Evolutionary conservation across 148 eudicot genomes (phyloP), one percentile per base, ranked within the genome.

Genomic region (Fagopyrum esculentum): DNA sequence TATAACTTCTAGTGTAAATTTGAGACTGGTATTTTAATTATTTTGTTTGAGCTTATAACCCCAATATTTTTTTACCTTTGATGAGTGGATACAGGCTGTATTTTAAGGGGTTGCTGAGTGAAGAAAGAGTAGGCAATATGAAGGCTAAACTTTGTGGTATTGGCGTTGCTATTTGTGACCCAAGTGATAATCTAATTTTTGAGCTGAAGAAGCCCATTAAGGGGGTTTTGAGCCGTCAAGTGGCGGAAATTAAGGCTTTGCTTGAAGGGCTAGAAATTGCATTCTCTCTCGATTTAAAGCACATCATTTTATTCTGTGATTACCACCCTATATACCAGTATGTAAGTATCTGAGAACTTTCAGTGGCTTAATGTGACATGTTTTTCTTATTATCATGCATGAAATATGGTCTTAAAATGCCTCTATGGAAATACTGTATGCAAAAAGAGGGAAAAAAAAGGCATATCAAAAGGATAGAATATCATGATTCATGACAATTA

Each of bases 131-230:
- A 46, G 72, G 69, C 43, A 79, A 47, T 48, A 69, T 13, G 13
- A 77, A 73, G 74, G 74, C 44, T 49, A 63, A 44, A 70, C 22
- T 87, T 16, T 72, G 80, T 29, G 95, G 89, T 51, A 86, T 90
- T 74, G 92, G 95, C 2, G 82, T 90, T 45, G 90, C 92, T 35
- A 87, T 88, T 55, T 88, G 89, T 76, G 90, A 87, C 63, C 83
- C 87, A 51, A 81, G 81, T 35, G 90, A 87, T 60, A 81, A 83
- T 29, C 80, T 88, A 75, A 73, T 88, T 73, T 88, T 86, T 77
- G 86, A 90, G 80, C 22, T 88, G 64, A 68, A 80, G 70, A 81
- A 78, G 55, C 78, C 81, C n/a, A 17, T 81, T 13, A 74, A 74
- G n/a, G 52, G 73, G 29, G 81, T 69, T 22, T 3, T 75, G 73